These are phyloP conservation scores for Phytopythium boreale DNA, from an alignment of 352 stramenopile genomes.

Conservation along the genomic window DNA sequence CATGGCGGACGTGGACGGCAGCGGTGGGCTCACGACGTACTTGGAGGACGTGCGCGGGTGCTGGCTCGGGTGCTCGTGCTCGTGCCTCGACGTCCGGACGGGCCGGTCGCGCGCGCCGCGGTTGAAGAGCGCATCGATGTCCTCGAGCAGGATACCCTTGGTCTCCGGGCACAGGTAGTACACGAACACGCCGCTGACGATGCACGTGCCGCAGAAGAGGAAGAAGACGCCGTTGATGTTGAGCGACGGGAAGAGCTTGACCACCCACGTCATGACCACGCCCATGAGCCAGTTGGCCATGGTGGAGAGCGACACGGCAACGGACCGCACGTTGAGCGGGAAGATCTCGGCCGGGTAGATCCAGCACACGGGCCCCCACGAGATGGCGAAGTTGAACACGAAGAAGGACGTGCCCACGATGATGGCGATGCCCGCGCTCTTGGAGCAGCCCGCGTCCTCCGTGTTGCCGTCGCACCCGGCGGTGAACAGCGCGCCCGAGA, in stretches of 20 bases:
- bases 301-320: constrained; percentile 43
- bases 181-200: constrained; percentile 39
- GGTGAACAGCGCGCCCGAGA: constrained; percentile 39
- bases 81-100: constrained; percentile 19
- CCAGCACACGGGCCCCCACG: constrained; percentile 34
- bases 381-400: constrained; percentile 38
- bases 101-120: constrained; percentile 27
- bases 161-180: constrained; percentile 53
- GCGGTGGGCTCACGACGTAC: constrained; percentile 6
- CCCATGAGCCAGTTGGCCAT: constrained; percentile 51
- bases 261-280: constrained; percentile 45
- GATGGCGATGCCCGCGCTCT: constrained; percentile 36
- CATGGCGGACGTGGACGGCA: constrained; percentile 22
- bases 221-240: constrained; percentile 46
- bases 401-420: constrained; percentile 43
- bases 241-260: constrained; percentile 49
- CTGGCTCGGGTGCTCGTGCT: constrained; percentile 12
- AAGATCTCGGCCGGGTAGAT: constrained; percentile 42
- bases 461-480: constrained; percentile 32
- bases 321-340: constrained; percentile 34
- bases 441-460: constrained; percentile 27
- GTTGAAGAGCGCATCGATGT: constrained; percentile 55
- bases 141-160: constrained; percentile 45
- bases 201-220: constrained; percentile 44
- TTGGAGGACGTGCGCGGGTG: not conserved